These are phyloP conservation scores for Xerophyta viscosa DNA, from an alignment of 106 monocot genomes.

Conservation along the genomic window DNA sequence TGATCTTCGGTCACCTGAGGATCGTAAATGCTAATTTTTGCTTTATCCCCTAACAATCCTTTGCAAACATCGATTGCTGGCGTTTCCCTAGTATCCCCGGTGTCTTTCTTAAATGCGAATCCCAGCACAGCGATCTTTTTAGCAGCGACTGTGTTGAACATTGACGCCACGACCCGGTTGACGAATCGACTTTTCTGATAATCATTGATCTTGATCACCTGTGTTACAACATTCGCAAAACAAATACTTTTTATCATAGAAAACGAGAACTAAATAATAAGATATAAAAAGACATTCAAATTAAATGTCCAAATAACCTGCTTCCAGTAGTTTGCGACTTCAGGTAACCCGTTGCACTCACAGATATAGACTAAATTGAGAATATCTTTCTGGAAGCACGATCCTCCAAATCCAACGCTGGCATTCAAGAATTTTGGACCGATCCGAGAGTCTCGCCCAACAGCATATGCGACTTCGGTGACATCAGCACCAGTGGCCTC, in stretches of 20 bases:
- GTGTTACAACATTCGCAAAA: too few species aligned
- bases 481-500: conserved; percentile 18
- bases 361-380: conserved; percentile 17
- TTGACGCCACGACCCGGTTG: conserved; percentile 13
- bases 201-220: conserved; percentile 20
- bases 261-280: too few species aligned
- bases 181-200: conserved; percentile 16
- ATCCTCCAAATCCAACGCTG: conserved; percentile 15
- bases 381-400: conserved; percentile 18
- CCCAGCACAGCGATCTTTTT: conserved; percentile 16
- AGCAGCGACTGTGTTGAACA: conserved; percentile 15
- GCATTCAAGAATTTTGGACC: conserved; percentile 19
- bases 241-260: too few species aligned
- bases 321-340: conserved; percentile 22
- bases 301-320: too few species aligned
- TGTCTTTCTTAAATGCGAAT: conserved; percentile 20
- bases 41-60: conserved; percentile 12
- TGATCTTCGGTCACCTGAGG: conserved; percentile 20
- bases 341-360: conserved; percentile 16
- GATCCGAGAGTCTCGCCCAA: conserved; percentile 13
- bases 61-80: conserved; percentile 18
- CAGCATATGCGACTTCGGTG: conserved; percentile 14
- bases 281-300: too few species aligned
- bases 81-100: conserved; percentile 16
- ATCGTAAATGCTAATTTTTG: conserved; percentile 11